Evolutionary conservation across 257 asterid species (phyloP), one percentile per base, ranked within the genome.

Genomic region (Striga asiatica): DNA sequence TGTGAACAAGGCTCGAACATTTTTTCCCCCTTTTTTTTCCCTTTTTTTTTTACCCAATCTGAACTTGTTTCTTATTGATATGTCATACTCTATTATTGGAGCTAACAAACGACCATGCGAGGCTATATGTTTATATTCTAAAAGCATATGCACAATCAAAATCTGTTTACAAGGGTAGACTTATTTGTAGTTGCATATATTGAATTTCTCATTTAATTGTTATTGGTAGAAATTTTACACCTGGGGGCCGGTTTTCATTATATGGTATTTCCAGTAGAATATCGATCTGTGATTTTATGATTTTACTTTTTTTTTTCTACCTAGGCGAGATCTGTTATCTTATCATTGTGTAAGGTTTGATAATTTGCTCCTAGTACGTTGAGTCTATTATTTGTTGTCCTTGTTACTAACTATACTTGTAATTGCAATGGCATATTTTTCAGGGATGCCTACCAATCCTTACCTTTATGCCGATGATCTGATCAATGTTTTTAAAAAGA

Each of bases 371-470:
- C 54, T 19, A 22, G 32, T 48, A 22, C 18, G 4, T 20, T 14
- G 16, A 22, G 5, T 47, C 21, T 48, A 2, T 39, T 39, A 35
- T 35, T 35, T 10, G 14, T 35, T 0, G 0, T 10, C n/a, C 50
- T 52, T 10, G 6, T 14, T 37, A 45, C 35, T 34, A 34, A 8
- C 23, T 11, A 42, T 9, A 2, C 23, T 28, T 53, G 60, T 35
- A 5, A 7, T 61, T 55, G 20, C 13, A 1, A 35, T 60, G 46
- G 55, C 18, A 31, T 23, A 22, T 68, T 35, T 62, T 57, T 53
- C 87, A 92, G 98, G 97, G 65, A 87, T 87, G 98, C 98, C 98
- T 22, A 69, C 89, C 8, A 61, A 74, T 68, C 93, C 95, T 57
- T 77, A 78, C 63, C 75, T 92, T 50, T 92, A 92, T 34, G 98